Base-by-base conservation (phyloP, 2,329 filamentous ascomycete species). In the Aspergillus intermedius region DNA sequence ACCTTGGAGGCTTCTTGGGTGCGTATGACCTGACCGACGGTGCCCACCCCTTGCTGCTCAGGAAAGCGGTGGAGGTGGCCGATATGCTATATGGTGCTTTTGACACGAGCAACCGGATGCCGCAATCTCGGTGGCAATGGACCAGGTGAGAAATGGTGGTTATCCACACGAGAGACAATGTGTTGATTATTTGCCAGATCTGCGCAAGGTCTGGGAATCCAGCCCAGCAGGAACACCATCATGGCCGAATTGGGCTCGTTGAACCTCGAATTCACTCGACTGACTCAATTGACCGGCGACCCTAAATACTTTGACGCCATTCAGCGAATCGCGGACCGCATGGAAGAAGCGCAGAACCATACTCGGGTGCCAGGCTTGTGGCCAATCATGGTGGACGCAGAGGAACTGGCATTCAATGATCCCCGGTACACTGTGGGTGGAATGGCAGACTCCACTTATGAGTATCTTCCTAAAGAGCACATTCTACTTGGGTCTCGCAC, bases 31-130 rank as follows among this genome's bases (percentile, higher is more conserved):
- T 96, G 48, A 90, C 86, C 49, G 81, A 82, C n/a, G 82, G 79
- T 1, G 75, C 75, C 51, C 85, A 95, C 61, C 74, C 78, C 19
- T 75, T 87, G 25, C 74, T 95, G 12, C 75, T 94, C 17, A 78
- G 83, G 51, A 93, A 94, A 70, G 87, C 89, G 0, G 77, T 83
- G n/a, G 86, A 91, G 67, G 78, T 93, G 13, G 89, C 82, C 34
- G 87, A 91, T 56, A 79, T 95, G 55, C 74, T 95, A 13, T 89
- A 90, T 74, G 82, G 84, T 47, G 80, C 86, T 2, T 95, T 95
- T 60, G 89, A 95, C 67, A 97, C 91, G 1, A 89, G 89, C 1
- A 96, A 97, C 65, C 83, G 89, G 56, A 94, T 97, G 88, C 91
- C 91, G 2, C 73, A 89, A 10, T 77, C 89, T 6, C 88, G 85